A percentile compares a stretch with the other conserved stretches of the same genome.
Conservation (phyloP, 129 eudicot species). For the Lactuca sativa region DNA sequence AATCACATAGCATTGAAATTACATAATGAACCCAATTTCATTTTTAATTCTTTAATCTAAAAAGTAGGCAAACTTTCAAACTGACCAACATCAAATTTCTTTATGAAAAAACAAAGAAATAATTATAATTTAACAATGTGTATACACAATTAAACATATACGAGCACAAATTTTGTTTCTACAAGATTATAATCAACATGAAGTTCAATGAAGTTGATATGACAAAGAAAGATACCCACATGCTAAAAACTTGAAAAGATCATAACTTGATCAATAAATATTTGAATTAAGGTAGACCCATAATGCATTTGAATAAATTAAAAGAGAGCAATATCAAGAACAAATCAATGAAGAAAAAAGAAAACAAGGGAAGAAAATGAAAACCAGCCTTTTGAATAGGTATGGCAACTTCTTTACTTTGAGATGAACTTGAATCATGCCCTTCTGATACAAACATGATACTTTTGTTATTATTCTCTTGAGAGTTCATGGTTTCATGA, state of each 20-base stretch:
- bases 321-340: slow-evolving; percentile 24
- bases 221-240: slow-evolving; percentile 23
- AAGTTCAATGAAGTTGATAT: slow-evolving; percentile 21
- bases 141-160: slow-evolving; percentile 11
- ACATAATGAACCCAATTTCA: slow-evolving; percentile 3
- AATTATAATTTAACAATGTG: slow-evolving; percentile 5
- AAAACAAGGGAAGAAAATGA: slow-evolving; percentile 19
- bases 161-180: not conserved
- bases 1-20: slow-evolving; percentile 19
- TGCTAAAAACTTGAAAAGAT: slow-evolving; percentile 26
- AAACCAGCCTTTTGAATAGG: slow-evolving; percentile 41
- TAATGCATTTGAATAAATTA: not conserved
- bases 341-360: not conserved
- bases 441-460: slow-evolving; percentile 19
- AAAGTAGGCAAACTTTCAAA: slow-evolving; percentile 20
- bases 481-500: slow-evolving; percentile 31
- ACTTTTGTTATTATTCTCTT: slow-evolving; percentile 28
- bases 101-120: slow-evolving; percentile 19
- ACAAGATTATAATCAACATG: slow-evolving; percentile 5
- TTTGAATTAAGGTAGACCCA: slow-evolving; percentile 13
- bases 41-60: slow-evolving; percentile 19
- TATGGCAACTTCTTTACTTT: slow-evolving; percentile 32
- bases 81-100: not conserved
- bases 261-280: slow-evolving; percentile 10
- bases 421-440: slow-evolving; percentile 31